Conservation (phyloP, 2,329 filamentous ascomycete genomes). For the Aspergillus transmontanensis region DNA sequence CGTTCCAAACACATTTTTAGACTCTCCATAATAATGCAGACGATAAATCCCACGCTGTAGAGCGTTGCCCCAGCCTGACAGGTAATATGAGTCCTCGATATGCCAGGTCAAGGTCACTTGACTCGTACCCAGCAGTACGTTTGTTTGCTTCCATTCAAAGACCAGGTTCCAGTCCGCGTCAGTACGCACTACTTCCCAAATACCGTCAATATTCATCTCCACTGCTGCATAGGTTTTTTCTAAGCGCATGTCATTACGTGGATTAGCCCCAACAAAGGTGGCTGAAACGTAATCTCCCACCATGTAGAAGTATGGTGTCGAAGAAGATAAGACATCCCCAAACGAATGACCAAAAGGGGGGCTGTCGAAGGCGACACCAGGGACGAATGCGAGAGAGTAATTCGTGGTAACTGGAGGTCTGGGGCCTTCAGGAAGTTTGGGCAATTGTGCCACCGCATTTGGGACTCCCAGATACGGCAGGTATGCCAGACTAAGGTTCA, state of each 20-base stretch:
- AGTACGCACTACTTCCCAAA: slow-evolving; percentile 69
- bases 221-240: slow-evolving; percentile 78
- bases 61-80: slow-evolving; percentile 31
- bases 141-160: slow-evolving; percentile 76
- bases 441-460: no score
- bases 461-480: slow-evolving; percentile 63
- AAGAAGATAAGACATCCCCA: slow-evolving; percentile 64
- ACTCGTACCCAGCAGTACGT: slow-evolving; percentile 70
- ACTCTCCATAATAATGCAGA: slow-evolving; percentile 81
- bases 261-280: slow-evolving; percentile 83
- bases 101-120: slow-evolving; percentile 82
- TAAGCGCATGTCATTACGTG: slow-evolving; percentile 80
- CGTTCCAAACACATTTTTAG: slow-evolving; percentile 54
- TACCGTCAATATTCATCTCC: slow-evolving; percentile 58
- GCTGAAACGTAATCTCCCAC: slow-evolving; percentile 66
- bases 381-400: no score
- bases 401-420: no score
- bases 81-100: slow-evolving; percentile 60
- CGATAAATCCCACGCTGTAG: slow-evolving; percentile 68
- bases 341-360: slow-evolving; percentile 62
- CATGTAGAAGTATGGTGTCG: slow-evolving; percentile 54
- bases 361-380: no score
- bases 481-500: slow-evolving; percentile 76
- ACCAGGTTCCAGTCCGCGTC: slow-evolving; percentile 87
- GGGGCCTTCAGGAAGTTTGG: no score